Conservation (phyloP, 768 basidiomycete species). For the Kwoniella botswanensis region DNA sequence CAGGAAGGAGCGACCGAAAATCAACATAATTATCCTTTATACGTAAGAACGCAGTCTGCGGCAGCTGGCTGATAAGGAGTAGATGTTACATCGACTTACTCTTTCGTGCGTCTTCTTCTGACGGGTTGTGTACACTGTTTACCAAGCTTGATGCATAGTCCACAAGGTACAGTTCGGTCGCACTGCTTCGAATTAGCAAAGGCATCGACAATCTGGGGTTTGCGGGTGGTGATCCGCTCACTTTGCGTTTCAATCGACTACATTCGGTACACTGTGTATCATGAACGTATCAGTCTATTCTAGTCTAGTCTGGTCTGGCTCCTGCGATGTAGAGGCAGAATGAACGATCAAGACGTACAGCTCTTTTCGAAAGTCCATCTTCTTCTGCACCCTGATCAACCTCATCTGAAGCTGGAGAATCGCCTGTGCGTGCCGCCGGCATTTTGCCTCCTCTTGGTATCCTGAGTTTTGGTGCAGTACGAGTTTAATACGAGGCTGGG, state of each 20-base stretch:
- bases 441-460: not conserved
- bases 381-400: not conserved
- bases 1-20: not conserved
- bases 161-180: conserved; percentile 7
- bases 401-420: conserved; percentile 1
- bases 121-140: conserved; percentile 8
- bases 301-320: not conserved
- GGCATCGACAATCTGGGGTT: not conserved
- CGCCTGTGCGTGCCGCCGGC: conserved; percentile 3
- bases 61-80: too few species aligned
- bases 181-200: not conserved
- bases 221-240: not conserved
- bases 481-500: too few species aligned
- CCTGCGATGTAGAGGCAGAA: not conserved
- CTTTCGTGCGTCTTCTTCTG: conserved; percentile 8
- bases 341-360: not conserved
- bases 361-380: conserved; percentile 2
- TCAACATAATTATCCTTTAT: not conserved
- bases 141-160: conserved; percentile 10
- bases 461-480: not conserved
- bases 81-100: not conserved
- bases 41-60: too few species aligned
- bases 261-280: conserved; percentile 24
- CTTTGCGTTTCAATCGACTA: conserved; percentile 26
- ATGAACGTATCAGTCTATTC: not conserved